A percentile compares a stretch with the other conserved stretches of the same genome.
These are phyloP conservation scores for Fragaria nilgerrensis DNA, from an alignment of 306 rosid genomes.

Conservation along the genomic window DNA sequence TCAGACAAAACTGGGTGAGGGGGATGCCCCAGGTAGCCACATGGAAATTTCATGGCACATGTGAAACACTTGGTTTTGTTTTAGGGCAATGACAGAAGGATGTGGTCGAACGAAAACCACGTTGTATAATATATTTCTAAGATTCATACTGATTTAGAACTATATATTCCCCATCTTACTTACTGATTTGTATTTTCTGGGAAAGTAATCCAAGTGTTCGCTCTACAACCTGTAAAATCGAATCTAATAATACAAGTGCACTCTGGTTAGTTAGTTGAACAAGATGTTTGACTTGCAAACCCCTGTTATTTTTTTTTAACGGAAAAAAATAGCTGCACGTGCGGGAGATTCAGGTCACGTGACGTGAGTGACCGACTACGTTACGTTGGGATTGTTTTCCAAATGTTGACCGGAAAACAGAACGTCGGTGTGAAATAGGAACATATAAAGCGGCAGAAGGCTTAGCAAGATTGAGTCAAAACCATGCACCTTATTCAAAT, in stretches of 20 bases:
- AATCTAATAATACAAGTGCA: neutral
- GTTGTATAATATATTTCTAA: neutral
- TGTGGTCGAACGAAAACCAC: neutral
- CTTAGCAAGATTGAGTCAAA: neutral
- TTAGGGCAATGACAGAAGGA: conserved; percentile 6
- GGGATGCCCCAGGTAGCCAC: conserved; percentile 8
- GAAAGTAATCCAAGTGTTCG: neutral
- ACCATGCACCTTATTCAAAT: neutral
- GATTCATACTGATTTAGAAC: neutral
- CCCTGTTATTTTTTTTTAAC: neutral
- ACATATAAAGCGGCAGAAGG: neutral
- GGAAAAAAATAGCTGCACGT: neutral
- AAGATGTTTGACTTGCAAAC: neutral
- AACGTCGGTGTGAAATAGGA: neutral
- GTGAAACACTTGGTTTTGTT: neutral
- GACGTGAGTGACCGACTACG: neutral
- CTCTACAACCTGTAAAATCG: neutral
- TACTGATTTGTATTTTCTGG: neutral
- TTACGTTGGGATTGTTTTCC: neutral
- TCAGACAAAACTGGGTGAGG: neutral
- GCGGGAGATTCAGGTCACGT: conserved; percentile 1
- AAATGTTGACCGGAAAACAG: neutral
- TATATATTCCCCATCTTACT: conserved; percentile 8
- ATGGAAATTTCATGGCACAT: neutral
- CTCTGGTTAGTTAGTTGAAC: neutral